These are phyloP conservation scores for Aphanomyces stellatus DNA, from an alignment of 352 stramenopile species.

Conservation along the genomic window DNA sequence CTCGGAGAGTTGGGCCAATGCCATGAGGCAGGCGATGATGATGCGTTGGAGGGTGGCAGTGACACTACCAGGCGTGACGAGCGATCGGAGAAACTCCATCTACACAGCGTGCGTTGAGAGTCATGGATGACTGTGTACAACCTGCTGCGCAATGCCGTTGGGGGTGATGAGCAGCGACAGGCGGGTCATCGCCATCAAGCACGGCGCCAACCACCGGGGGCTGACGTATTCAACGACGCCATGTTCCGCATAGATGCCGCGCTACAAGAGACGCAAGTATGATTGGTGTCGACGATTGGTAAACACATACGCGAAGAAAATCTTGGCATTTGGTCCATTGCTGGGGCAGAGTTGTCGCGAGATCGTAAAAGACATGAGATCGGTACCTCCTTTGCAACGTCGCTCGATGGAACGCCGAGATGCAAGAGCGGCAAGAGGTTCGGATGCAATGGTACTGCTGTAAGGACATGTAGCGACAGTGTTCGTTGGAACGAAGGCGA, in stretches of 20 bases:
- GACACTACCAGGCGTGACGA: neutral
- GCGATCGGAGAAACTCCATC: neutral
- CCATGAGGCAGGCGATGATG: too few relatives aligned
- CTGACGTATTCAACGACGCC: neutral
- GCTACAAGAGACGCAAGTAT: neutral
- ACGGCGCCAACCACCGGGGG: neutral
- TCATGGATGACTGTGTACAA: too few relatives aligned
- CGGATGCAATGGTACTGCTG: neutral
- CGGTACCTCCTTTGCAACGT: neutral
- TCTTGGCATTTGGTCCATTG: slow-evolving; percentile 1
- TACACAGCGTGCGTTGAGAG: too few relatives aligned
- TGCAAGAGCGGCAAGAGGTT: neutral
- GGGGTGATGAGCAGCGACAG: neutral
- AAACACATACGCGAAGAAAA: neutral
- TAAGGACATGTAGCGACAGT: neutral
- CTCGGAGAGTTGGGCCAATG: too few relatives aligned
- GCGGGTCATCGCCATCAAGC: neutral
- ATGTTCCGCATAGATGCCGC: neutral
- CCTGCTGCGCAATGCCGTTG: neutral
- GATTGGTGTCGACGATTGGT: neutral
- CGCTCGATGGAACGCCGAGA: neutral
- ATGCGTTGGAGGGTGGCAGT: neutral
- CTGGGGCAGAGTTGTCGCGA: neutral
- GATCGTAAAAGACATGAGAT: neutral
- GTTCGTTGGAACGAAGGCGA: neutral